A percentile compares a stretch with the other conserved stretches of the same genome.
Evolutionary conservation across 371 early-diverging fungal species (phyloP).

Genomic region (Mortierella sp.): DNA sequence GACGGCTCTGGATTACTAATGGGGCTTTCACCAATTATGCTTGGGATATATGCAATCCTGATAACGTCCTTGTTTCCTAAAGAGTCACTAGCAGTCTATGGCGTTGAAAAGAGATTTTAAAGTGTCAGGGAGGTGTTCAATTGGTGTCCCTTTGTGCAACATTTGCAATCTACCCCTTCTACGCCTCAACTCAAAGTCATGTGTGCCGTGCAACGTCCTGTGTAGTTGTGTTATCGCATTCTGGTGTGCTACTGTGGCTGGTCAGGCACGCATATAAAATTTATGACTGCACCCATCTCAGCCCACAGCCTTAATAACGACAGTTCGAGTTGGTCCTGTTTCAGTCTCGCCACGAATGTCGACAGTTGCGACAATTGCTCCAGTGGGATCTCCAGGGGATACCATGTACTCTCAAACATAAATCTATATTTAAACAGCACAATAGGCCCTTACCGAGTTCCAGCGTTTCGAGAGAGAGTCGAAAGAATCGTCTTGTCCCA

Average conservation of each 20-base stretch:
- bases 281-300: neutral
- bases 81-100: slow-evolving; percentile 25
- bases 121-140: neutral
- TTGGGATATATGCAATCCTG: slow-evolving; percentile 54
- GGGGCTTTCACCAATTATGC: slow-evolving; percentile 49
- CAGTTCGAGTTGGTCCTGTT: no score
- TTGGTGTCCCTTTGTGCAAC: neutral
- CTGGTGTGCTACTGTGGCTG: slow-evolving; percentile 23
- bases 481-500: slow-evolving; percentile 37
- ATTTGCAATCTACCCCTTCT: no score
- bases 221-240: slow-evolving; percentile 6
- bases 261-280: slow-evolving; percentile 19
- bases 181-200: neutral
- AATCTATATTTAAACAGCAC: no score
- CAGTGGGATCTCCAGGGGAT: no score
- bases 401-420: no score
- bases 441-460: slow-evolving; percentile 32
- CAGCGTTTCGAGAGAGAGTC: slow-evolving; percentile 42
- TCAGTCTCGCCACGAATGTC: no score
- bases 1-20: slow-evolving; percentile 24
- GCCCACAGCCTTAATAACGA: no score
- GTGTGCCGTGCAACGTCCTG: neutral
- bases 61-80: slow-evolving; percentile 49
- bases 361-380: no score
- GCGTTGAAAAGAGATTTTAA: neutral